Base-by-base conservation (phyloP, 495 filamentous ascomycete species). In the Penicillium malachiteum region DNA sequence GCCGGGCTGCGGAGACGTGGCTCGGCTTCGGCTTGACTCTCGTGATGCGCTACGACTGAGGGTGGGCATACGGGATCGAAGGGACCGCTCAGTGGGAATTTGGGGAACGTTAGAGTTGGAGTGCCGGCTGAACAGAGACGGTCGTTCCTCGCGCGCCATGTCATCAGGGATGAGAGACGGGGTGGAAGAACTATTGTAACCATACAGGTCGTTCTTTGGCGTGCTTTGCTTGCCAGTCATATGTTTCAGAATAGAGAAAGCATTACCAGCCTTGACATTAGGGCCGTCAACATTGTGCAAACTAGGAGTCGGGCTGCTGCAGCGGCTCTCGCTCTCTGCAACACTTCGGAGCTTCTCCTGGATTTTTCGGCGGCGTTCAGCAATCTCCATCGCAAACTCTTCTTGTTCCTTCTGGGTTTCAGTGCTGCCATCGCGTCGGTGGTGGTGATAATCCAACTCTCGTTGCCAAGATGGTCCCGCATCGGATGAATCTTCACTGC, bases 331-430 rank as follows among this genome's bases (percentile, higher is more conserved):
- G 8, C 76, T 80, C 56, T 90, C 88, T 13, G 83, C 84, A 60
- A 87, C 87, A 14, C 78, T 89, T 13, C 84, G 84, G 30, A 97
- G 72, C 62, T 87, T 91, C 70, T 96, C 91, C 57, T 92, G 86
- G 33, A 96, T 87, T 14, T 83, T 87, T 32, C 85, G 81, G 48
- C 88, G 83, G 39, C 91, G 81, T 64, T 87, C 81, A 0, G 89
- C 90, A 17, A 96, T 83, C 62, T 94, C 90, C 52, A 79, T 85
- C 17, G 85, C 85, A 60, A 96, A 92, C 50, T 90, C 91, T 46
- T 92, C 86, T 6, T 82, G 80, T 51, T 90, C 90, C 34, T 75
- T 77, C 52, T 85, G 78, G 2, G 83, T 84, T 52, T 84, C 84
- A 3, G 78, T 81, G 64, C 84, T 85, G 42, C 65, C 80, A 32